These are phyloP conservation scores for Metschnikowia cerradonensis DNA, from an alignment of 805 yeast genomes.

Conservation along the genomic window DNA sequence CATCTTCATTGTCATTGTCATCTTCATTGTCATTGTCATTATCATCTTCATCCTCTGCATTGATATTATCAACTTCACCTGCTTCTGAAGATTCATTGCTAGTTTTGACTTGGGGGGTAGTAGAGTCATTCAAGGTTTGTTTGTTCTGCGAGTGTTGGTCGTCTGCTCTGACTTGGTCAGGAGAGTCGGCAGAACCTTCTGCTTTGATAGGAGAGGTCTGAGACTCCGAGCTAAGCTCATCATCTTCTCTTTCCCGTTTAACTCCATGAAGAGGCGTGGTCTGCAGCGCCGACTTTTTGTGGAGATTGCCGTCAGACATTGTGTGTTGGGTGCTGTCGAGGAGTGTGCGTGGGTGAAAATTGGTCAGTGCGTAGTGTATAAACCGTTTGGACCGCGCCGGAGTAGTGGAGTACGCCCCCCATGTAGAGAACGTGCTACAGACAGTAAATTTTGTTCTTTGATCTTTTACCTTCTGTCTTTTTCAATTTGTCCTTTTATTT, in stretches of 20 bases:
- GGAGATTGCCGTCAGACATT: slow-evolving; percentile 9
- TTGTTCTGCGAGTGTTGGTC: neutral
- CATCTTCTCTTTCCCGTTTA: slow-evolving; percentile 11
- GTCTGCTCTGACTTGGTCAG: slow-evolving; percentile 15
- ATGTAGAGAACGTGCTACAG: neutral
- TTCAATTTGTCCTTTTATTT: too few relatives aligned
- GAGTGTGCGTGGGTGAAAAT: slow-evolving; percentile 6
- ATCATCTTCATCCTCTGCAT: slow-evolving; percentile 4
- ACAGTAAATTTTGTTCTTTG: neutral
- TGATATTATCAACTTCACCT: neutral
- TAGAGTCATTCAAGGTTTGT: neutral
- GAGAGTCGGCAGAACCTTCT: slow-evolving; percentile 13
- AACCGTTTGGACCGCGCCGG: neutral
- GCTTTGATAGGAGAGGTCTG: neutral
- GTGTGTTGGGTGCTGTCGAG: neutral
- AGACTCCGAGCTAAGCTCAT: neutral
- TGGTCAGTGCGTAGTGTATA: slow-evolving; percentile 6
- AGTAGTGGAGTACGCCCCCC: neutral
- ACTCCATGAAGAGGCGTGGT: slow-evolving; percentile 5
- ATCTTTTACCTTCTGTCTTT: neutral
- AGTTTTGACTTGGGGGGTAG: neutral
- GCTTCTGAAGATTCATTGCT: neutral
- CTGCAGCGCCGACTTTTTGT: neutral
- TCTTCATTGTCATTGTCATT: slow-evolving; percentile 18
- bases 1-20: slow-evolving; percentile 35